Evolutionary conservation across 2,329 filamentous ascomycete species (phyloP), one percentile per base, ranked within the genome.

Genomic region (Colletotrichum viniferum): DNA sequence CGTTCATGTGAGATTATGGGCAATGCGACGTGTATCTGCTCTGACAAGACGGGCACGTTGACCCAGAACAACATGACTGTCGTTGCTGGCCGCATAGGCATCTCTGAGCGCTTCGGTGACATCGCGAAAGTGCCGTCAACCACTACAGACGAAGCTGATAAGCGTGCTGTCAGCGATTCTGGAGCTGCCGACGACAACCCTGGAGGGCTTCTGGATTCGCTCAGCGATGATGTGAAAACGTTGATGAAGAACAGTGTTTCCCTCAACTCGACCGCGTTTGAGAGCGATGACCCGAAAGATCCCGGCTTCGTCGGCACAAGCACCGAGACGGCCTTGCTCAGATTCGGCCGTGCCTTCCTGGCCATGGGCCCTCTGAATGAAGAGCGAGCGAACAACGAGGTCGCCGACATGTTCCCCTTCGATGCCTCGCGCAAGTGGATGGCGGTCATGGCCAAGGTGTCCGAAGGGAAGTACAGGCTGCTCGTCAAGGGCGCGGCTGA

Each of bases 31-130:
- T 91, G 88, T 13, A 88, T 93, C 65, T 93, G 91, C 80, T 92
- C 91, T 1, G 92, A 93, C 78, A 93, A 93, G 81, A 93, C 91
- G 0, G 92, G 92, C 6, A 93, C 92, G 2, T 83, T 93, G 28
- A 93, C 91, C 0, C 89, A 92, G 78, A 92, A 92, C 77, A 89
- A 89, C 77, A 93, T 93, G 91, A 90, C 86, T 4, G 88, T 91
- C 3, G 90, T 92, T 16, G 86, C 87, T 26, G 91, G 90, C 8
- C 89, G 89, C 7, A 79, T 93, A n/a, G 91, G 91, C 5, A 43
- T 83, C 6, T 81, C 83, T 10, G 79, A 80, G 14, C 79, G 78
- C 36, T 86, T 85, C 61, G 83, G 86, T 10, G 85, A 86, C 34
- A 71, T 60, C 4, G n/a, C 68, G 4, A 60, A 43, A 14, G 30